These are phyloP conservation scores for Salix dunnii DNA, from an alignment of 345 rosid genomes.

Conservation along the genomic window DNA sequence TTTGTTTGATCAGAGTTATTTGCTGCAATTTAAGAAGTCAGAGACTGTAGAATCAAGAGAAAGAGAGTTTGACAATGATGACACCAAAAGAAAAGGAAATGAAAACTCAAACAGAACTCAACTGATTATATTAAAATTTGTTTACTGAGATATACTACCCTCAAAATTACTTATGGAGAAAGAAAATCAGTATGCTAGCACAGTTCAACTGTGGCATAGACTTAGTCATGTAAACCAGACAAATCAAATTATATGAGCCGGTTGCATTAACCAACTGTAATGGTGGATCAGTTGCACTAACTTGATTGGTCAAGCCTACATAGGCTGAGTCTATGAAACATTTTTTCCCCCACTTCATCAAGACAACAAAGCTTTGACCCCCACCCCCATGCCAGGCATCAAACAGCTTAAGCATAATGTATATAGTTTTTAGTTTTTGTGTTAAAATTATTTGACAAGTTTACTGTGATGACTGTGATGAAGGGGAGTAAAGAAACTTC, in stretches of 20 bases:
- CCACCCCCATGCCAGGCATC: too few relatives aligned
- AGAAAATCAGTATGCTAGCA: background rate
- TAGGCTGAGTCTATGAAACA: background rate
- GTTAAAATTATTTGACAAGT: background rate
- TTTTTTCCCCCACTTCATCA: background rate
- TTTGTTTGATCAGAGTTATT: constrained; percentile 55
- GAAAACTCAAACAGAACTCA: background rate
- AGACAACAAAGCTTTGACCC: too few relatives aligned
- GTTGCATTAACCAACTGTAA: background rate
- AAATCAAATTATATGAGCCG: background rate
- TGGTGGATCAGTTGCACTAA: background rate
- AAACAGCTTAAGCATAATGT: too few relatives aligned
- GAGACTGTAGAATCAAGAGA: constrained; percentile 7
- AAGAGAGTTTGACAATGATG: background rate
- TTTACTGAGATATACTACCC: background rate
- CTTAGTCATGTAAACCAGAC: background rate
- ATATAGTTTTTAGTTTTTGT: too few relatives aligned
- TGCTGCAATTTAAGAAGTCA: constrained; percentile 51
- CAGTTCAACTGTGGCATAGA: background rate
- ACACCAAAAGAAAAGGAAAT: background rate
- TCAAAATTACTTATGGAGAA: background rate
- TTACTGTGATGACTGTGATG: too few relatives aligned
- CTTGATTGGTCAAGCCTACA: background rate
- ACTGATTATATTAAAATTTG: background rate
- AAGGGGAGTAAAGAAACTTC: background rate